Percentiles rank a stretch among this genome's conserved stretches.
Evolutionary conservation across 2,329 filamentous ascomycete species (phyloP).

Genomic region (Blumeria graminis): DNA sequence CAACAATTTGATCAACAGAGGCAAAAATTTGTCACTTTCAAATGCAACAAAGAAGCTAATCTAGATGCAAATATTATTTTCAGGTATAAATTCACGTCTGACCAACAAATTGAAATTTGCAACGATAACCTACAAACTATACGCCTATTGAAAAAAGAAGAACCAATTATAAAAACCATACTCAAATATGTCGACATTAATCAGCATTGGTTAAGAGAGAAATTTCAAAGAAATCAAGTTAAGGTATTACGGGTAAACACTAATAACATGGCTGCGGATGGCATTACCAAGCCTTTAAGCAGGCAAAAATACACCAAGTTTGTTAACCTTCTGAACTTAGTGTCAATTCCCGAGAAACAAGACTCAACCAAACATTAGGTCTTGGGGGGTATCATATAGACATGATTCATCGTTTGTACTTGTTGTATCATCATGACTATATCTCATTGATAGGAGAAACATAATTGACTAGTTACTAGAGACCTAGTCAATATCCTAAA

Average conservation of each 20-base stretch:
- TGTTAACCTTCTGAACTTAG: not conserved
- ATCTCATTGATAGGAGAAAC: no score
- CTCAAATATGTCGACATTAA: not conserved
- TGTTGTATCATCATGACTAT: no score
- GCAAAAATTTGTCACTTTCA: not conserved
- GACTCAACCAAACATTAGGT: no score
- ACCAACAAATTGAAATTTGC: not conserved
- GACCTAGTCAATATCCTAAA: no score
- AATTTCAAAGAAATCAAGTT: not conserved
- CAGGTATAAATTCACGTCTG: not conserved
- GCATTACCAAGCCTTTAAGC: not conserved
- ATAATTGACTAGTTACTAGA: no score
- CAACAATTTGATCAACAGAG: not conserved
- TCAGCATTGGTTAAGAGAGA: not conserved
- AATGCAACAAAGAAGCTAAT: not conserved
- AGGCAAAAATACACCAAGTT: not conserved
- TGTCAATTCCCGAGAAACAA: not conserved
- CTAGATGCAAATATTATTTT: not conserved
- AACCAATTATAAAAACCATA: not conserved
- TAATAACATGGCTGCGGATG: not conserved
- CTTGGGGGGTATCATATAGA: no score
- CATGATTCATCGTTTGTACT: no score
- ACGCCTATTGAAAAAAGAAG: not conserved
- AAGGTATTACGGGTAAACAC: not conserved
- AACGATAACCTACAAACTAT: not conserved